Base-by-base conservation (phyloP, 2,329 filamentous ascomycete species). In the Pseudocercospora fuligena region DNA sequence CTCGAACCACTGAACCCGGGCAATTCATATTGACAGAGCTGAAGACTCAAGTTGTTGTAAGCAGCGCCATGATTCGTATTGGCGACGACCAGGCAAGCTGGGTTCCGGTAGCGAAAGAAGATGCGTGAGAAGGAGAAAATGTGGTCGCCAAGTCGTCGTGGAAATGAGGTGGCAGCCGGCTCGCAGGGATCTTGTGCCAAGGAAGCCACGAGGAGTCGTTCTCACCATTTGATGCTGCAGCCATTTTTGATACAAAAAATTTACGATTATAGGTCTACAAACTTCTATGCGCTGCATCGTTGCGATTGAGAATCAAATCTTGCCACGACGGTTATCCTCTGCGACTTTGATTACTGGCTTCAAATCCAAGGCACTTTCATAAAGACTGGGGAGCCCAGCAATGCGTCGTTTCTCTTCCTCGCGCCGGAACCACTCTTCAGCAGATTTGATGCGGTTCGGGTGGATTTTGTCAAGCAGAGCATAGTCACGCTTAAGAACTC, bases 381-480 rank as follows among this genome's bases (percentile, higher is more conserved):
- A 69, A 11, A 67, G 19, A 2, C 62, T 46, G 4, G 65, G 62
- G 11, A 63, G 56, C 3, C 67, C 65, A 4, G 47, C 60, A 21
- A 57, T 57, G 7, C 60, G 29, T 7, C 67, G 59, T 49, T 46
- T 51, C 16, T 51, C 47, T 11, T 51, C 47, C 21, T 51, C 47
- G 31, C 23, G 33, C 33, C 33, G 51, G 27, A 87, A 82, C 78
- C 82, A 87, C 67, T 86, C 80, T 70, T 85, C 83, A 0, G 79
- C 82, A 36, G 75, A 82, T 71, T 74, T 80, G 63, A 85, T 82
- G n/a, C 85, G 77, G 1, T 72, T 71, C 0, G 85, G 85, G 71
- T 83, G 79, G 58, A 87, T 86, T 74, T 83, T 79, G 70, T 87
- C 85, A 49, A 87, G 73, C 19, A 86, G 67, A 14, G 70, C 75